These are phyloP conservation scores for Yamagishiella unicocca DNA, from an alignment of 139 green algal genomes.

Conservation along the genomic window DNA sequence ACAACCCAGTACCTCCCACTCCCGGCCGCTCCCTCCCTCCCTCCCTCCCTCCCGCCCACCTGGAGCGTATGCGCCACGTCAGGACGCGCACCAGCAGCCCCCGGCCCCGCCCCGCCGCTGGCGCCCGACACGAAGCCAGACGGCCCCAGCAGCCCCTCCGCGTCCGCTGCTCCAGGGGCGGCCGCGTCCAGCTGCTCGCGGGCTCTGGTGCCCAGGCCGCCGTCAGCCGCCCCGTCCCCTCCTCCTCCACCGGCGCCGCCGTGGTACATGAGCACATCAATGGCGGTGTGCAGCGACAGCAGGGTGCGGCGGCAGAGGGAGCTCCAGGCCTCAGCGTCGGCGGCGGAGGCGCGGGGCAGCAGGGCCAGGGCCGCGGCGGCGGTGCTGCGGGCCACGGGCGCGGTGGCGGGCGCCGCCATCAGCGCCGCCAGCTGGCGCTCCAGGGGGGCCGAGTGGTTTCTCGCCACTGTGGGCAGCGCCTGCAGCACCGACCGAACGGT, in stretches of 20 bases:
- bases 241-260: neutral
- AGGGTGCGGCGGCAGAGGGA: neutral
- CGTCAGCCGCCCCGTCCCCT: neutral
- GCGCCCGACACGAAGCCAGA: neutral
- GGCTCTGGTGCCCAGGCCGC: constrained; percentile 19
- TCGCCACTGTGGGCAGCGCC: constrained; percentile 21
- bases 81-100: neutral
- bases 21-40: too few species aligned
- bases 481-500: constrained; percentile 15
- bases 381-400: neutral
- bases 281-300: constrained; percentile 10
- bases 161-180: neutral
- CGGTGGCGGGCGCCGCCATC: neutral
- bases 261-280: constrained; percentile 2
- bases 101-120: neutral
- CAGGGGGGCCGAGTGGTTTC: constrained; percentile 17
- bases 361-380: neutral
- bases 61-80: neutral
- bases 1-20: too few species aligned
- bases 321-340: constrained; percentile 25
- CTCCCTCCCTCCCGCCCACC: neutral
- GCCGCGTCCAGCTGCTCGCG: constrained; percentile 27
- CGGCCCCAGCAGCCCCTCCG: constrained; percentile 18
- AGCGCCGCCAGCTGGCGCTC: constrained; percentile 40
- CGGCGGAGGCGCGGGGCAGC: constrained; percentile 16